These are phyloP conservation scores for Haplosporangium sp. DNA, from an alignment of 371 early-diverging fungal genomes.

Conservation along the genomic window DNA sequence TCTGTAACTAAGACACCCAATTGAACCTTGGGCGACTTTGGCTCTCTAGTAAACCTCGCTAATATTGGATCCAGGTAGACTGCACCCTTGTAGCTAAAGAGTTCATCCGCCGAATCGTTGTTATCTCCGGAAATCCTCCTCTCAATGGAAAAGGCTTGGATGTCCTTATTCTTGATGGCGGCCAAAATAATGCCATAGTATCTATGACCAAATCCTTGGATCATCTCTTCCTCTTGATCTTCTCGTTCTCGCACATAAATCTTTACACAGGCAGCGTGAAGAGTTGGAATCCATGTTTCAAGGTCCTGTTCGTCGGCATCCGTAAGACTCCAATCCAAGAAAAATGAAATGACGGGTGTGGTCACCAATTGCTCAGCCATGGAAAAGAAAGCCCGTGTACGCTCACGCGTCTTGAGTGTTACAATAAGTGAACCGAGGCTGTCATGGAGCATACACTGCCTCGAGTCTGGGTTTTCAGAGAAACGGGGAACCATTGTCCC, in stretches of 20 bases:
- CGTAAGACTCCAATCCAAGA: constrained; percentile 38
- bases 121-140: constrained; percentile 12
- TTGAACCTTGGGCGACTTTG: constrained; percentile 3
- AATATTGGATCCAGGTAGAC: constrained; percentile 23
- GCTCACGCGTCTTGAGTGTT: constrained; percentile 14
- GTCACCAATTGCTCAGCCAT: constrained; percentile 3
- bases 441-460: neutral
- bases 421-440: constrained; percentile 12
- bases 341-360: constrained; percentile 15
- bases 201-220: constrained; percentile 22
- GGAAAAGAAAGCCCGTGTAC: constrained; percentile 14
- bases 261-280: constrained; percentile 30
- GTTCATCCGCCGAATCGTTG: constrained; percentile 6
- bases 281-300: neutral
- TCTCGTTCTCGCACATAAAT: constrained; percentile 30
- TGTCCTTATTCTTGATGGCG: constrained; percentile 25
- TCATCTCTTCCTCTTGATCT: neutral
- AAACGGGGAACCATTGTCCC: neutral
- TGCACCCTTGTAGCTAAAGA: constrained; percentile 12
- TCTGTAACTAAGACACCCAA: constrained; percentile 33
- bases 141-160: constrained; percentile 37
- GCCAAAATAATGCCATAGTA: constrained; percentile 17
- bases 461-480: constrained; percentile 3
- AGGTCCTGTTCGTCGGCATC: constrained; percentile 11
- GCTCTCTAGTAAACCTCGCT: constrained; percentile 24